Evolutionary conservation across 176 grass and related monocot species (phyloP).

Genomic region (Juncus effusus): DNA sequence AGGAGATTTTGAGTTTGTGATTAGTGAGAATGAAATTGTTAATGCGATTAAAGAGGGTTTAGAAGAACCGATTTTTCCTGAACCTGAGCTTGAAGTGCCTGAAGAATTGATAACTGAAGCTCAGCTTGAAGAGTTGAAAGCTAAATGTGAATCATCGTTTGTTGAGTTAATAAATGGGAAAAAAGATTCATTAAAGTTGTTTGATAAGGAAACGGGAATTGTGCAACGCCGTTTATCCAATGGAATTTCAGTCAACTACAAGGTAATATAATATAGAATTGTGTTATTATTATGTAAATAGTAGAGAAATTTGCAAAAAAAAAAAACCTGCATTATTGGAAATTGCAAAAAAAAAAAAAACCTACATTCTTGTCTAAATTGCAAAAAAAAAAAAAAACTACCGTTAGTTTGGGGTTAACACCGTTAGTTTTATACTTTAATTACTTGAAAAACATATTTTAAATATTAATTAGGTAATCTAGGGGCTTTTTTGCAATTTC

Average conservation of each 20-base stretch:
- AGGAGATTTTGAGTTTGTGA: constrained; percentile 65
- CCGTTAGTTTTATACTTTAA: too few relatives aligned
- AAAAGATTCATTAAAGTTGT: constrained; percentile 47
- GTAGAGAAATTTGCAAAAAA: too few relatives aligned
- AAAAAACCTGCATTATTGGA: too few relatives aligned
- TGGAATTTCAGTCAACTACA: constrained; percentile 95
- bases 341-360: too few relatives aligned
- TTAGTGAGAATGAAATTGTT: constrained; percentile 64
- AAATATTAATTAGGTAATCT: too few relatives aligned
- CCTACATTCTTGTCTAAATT: too few relatives aligned
- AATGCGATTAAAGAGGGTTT: constrained; percentile 73
- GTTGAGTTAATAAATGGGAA: constrained; percentile 45
- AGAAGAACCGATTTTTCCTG: constrained; percentile 82
- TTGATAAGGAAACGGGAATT: constrained; percentile 91
- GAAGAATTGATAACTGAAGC: constrained; percentile 69
- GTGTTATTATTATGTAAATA: too few relatives aligned
- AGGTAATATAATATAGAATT: neutral
- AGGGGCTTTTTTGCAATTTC: too few relatives aligned
- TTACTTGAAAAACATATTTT: too few relatives aligned
- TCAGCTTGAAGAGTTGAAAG: constrained; percentile 54
- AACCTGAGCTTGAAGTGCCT: constrained; percentile 98
- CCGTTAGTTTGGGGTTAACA: too few relatives aligned
- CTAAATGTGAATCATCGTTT: constrained; percentile 64
- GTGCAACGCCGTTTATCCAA: constrained; percentile 70
- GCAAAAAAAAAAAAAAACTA: too few relatives aligned